Percentiles rank a stretch among this genome's conserved stretches.
phyloP scores from a whole-genome alignment of 257 asterid species.

The Ligustrum vulgare region DNA sequence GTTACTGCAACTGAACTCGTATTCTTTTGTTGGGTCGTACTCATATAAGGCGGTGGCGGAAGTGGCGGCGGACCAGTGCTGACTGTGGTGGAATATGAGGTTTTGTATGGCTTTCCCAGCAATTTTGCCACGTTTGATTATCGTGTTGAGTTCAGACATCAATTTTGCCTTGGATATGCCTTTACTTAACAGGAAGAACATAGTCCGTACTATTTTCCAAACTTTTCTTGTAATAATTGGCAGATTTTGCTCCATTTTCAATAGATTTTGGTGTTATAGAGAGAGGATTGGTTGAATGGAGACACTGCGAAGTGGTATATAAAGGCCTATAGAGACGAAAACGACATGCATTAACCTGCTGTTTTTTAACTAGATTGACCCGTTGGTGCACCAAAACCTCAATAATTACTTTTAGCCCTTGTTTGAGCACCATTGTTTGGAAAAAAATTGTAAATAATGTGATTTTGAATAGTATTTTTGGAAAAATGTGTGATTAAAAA shows the following conservation, averaged over 20 bases:
- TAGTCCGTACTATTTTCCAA: conserved; percentile 27
- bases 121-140: conserved; percentile 48
- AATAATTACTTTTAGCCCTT: no score
- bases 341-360: conserved; percentile 8
- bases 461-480: no score
- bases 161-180: conserved; percentile 41
- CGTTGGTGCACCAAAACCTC: not conserved
- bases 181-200: conserved; percentile 37
- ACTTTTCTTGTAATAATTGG: conserved; percentile 32
- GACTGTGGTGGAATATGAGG: conserved; percentile 18
- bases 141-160: conserved; percentile 33
- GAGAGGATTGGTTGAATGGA: conserved; percentile 4
- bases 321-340: conserved; percentile 21
- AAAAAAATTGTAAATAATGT: no score
- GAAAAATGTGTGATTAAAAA: no score
- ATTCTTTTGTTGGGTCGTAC: conserved; percentile 18
- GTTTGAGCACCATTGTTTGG: no score
- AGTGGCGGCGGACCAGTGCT: conserved; percentile 1
- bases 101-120: conserved; percentile 40
- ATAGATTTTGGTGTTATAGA: conserved; percentile 3
- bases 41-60: not conserved
- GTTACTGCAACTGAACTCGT: conserved; percentile 46
- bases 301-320: conserved; percentile 29
- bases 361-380: conserved; percentile 16
- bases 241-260: conserved; percentile 34